These are phyloP conservation scores for Raffaelea ambrosiae DNA, from an alignment of 2,329 filamentous ascomycete genomes.

Conservation along the genomic window DNA sequence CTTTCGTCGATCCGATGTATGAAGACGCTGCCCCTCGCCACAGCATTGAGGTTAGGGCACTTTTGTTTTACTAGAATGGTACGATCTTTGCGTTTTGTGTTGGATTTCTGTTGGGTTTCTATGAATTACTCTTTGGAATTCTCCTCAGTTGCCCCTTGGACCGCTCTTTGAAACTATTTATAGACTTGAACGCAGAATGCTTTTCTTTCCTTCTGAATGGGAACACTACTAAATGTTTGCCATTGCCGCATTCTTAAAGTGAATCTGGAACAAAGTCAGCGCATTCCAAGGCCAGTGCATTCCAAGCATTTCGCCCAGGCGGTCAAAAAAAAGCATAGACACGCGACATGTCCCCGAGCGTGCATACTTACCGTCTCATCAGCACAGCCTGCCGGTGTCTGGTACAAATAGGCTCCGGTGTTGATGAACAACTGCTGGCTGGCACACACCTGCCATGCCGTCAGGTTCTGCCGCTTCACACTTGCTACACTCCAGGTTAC, in stretches of 20 bases:
- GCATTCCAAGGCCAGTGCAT: too few species aligned
- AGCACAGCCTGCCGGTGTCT: slow-evolving; percentile 47
- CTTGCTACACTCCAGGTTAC: slow-evolving; percentile 42
- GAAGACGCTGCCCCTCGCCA: slow-evolving; percentile 34
- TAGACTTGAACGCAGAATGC: too few species aligned
- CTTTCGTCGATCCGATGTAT: slow-evolving; percentile 38
- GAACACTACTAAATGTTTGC: slow-evolving; percentile 9
- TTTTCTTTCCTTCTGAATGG: too few species aligned
- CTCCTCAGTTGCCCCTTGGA: too few species aligned
- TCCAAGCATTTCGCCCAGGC: too few species aligned
- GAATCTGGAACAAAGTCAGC: slow-evolving; percentile 25
- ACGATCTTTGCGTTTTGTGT: too few species aligned
- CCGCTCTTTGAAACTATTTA: too few species aligned
- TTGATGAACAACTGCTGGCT: slow-evolving; percentile 46
- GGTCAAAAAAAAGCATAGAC: too few species aligned
- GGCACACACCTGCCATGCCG: slow-evolving; percentile 49
- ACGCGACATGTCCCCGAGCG: too few species aligned
- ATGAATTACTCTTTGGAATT: too few species aligned
- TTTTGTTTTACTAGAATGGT: slow-evolving; percentile 35
- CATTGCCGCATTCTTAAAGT: slow-evolving; percentile 28
- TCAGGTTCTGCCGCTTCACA: slow-evolving; percentile 43
- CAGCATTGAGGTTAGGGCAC: slow-evolving; percentile 47
- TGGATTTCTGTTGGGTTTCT: too few species aligned
- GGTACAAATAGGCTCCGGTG: slow-evolving; percentile 48
- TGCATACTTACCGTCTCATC: slow-evolving; percentile 44